Conservation (phyloP, 75 land plant species). For the Cupressus sempervirens region DNA sequence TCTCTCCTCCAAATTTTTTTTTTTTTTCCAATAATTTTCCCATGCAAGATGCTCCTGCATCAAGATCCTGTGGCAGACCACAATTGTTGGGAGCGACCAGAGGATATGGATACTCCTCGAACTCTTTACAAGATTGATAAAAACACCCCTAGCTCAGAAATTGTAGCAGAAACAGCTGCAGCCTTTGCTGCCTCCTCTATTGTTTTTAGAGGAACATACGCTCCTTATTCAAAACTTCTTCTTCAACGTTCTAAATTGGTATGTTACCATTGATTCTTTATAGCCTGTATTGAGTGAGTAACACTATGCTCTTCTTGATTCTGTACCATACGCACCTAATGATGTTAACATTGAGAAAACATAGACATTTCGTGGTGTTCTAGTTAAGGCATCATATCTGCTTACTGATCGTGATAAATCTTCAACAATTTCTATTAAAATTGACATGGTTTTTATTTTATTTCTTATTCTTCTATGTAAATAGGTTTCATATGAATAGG, state of each 20-base stretch:
- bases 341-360: background rate
- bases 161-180: slow-evolving; percentile 91
- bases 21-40: no score
- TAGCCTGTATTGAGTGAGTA: no score
- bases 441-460: no score
- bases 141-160: slow-evolving; percentile 68
- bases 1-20: no score
- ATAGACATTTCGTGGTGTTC: background rate
- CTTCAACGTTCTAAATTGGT: slow-evolving; percentile 68
- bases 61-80: slow-evolving; percentile 69
- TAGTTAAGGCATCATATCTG: background rate
- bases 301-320: background rate
- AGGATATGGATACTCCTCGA: slow-evolving; percentile 78
- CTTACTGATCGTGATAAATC: no score
- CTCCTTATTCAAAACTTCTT: slow-evolving; percentile 50
- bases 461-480: no score
- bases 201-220: slow-evolving; percentile 55
- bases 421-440: no score
- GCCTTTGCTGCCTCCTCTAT: slow-evolving; percentile 88
- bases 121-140: slow-evolving; percentile 50
- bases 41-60: no score
- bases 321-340: background rate
- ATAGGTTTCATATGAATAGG: no score
- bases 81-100: slow-evolving; percentile 79
- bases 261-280: background rate